Evolutionary conservation across 192 early-diverging fungal genomes (phyloP), one percentile per base, ranked within the genome.

Genomic region (Coemansia sp.): DNA sequence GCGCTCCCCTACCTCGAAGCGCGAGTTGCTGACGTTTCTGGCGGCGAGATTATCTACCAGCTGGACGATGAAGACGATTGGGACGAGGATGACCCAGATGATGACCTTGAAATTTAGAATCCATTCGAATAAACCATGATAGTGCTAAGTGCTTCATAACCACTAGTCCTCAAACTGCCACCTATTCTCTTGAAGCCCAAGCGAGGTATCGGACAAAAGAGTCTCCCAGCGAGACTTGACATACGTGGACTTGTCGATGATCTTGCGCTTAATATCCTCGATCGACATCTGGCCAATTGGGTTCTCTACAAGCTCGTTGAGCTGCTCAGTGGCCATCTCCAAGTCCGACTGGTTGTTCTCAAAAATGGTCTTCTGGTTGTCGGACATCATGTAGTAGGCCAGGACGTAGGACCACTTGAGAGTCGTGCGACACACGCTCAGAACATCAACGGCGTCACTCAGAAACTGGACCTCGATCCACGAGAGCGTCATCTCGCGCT

Each of bases 381-480:
- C 87, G 35, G 89, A 84, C 12, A 76, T 71, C 71, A 99, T 87
- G 69, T 97, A 99, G 82, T 93, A 99, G 0, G 95, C 98, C 75
- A 99, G 93, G 7, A 90, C 91, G 76, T 98, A 99, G 0, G 96
- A 96, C 98, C 98, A 99, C 69, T 94, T 97, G 24, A 99, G 86
- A 0, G 94, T 97, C 74, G 84, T 90, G 69, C 98, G 94, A 66
- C 95, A 94, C 58, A 91, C 76, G 8, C 94, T 86, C 27, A 98
- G 87, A 0, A 91, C 91, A 68, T 95, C 93, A 37, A 96, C 95
- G 6, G 97, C 96, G 39, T 90, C 91, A 53, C 88, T 87, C 32
- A 99, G 78, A 73, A 99, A 99, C 84, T 99, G 96, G 2, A 98
- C 96, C 83, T 99, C 95, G 68, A 98, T 98, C 96, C 96, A 99